Conservation (phyloP, 202 grass and related monocot genomes). For the Zoysia matrella region DNA sequence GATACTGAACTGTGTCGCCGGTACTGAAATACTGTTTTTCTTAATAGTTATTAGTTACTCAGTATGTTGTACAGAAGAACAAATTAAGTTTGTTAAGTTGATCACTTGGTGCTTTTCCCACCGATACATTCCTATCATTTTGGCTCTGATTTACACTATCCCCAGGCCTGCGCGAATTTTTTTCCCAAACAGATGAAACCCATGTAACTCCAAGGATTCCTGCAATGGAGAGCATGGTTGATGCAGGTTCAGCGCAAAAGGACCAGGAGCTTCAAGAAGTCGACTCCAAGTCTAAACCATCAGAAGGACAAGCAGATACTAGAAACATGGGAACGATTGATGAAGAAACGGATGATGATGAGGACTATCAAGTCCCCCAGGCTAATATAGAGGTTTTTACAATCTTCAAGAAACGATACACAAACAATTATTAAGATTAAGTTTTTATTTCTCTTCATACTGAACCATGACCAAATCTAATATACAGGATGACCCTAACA, state of each 20-base stretch:
- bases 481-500: constrained; percentile 56
- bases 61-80: background rate
- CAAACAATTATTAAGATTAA: constrained; percentile 10
- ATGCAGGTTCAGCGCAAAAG: constrained; percentile 51
- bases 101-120: background rate
- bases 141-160: constrained; percentile 31
- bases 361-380: constrained; percentile 84
- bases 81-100: constrained; percentile 14
- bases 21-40: constrained; percentile 49
- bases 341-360: constrained; percentile 91
- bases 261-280: constrained; percentile 49
- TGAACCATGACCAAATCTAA: constrained; percentile 39
- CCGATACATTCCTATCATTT: constrained; percentile 25
- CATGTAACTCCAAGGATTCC: constrained; percentile 76
- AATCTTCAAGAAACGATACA: constrained; percentile 21
- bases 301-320: constrained; percentile 45
- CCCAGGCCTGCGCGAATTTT: constrained; percentile 87
- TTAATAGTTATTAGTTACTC: constrained; percentile 19
- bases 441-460: constrained; percentile 16
- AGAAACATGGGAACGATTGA: constrained; percentile 64
- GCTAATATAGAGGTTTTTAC: constrained; percentile 62
- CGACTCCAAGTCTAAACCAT: constrained; percentile 46
- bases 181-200: constrained; percentile 88
- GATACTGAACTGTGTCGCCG: constrained; percentile 83
- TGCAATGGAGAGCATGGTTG: constrained; percentile 71